Evolutionary conservation across 176 grass and related monocot species (phyloP).

Genomic region (Pharus latifolius): DNA sequence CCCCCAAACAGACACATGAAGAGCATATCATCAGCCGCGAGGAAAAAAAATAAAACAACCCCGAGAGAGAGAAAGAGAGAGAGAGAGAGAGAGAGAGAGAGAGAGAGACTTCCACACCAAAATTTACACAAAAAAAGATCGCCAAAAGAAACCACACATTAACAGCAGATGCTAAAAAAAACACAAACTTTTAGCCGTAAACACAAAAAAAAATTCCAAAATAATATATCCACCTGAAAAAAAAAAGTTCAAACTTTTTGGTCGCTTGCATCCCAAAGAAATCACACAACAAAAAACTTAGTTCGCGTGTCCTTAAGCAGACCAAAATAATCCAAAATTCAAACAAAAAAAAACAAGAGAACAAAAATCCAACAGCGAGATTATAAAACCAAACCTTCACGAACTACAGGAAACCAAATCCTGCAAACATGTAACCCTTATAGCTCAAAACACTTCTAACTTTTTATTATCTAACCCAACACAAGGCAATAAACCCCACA

Average conservation of each 20-base stretch:
- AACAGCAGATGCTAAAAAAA: neutral
- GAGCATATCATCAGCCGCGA: neutral
- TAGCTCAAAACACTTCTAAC: neutral
- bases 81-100: too few species aligned
- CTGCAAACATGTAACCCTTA: neutral
- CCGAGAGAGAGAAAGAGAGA: too few species aligned
- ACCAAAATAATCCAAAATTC: too few species aligned
- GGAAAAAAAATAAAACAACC: neutral
- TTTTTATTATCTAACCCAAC: neutral
- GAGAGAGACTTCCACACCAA: too few species aligned
- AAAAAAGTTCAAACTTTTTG: too few species aligned
- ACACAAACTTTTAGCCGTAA: neutral
- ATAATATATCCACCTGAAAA: neutral
- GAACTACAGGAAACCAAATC: too few species aligned
- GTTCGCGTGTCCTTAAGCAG: too few species aligned
- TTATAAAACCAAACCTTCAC: neutral
- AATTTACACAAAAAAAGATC: neutral
- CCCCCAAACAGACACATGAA: too few species aligned
- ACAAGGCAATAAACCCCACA: constrained; percentile 20
- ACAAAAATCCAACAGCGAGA: too few species aligned
- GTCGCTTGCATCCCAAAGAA: too few species aligned
- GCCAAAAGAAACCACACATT: neutral
- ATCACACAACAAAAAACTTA: too few species aligned
- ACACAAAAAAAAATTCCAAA: neutral
- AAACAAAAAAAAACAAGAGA: too few species aligned